Percentiles rank a stretch among this genome's conserved stretches.
Conservation (phyloP, 345 rosid species). For the Noccaea bulbosa region DNA sequence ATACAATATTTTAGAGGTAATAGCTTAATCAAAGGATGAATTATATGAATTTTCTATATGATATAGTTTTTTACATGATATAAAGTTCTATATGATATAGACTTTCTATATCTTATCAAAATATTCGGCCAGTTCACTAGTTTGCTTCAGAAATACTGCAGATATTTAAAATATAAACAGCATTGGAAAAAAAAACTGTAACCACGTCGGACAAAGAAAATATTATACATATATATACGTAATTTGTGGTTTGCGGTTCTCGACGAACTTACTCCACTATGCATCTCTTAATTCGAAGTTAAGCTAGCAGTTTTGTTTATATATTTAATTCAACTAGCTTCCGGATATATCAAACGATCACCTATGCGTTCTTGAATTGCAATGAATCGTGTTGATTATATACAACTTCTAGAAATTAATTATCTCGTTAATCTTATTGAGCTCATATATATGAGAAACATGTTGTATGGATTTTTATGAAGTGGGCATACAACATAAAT, state of each 20-base stretch:
- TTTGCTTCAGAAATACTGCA: not conserved
- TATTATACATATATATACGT: not conserved
- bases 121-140: not conserved
- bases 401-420: not conserved
- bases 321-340: not conserved
- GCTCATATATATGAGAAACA: not conserved
- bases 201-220: not conserved
- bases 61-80: too few relatives aligned
- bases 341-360: not conserved
- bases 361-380: slow-evolving; percentile 1
- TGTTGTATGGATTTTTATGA: not conserved
- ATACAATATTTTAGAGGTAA: too few relatives aligned
- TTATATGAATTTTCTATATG: too few relatives aligned
- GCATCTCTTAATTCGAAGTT: slow-evolving; percentile 15
- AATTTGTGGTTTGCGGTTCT: slow-evolving; percentile 30
- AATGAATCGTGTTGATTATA: not conserved
- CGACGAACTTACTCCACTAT: slow-evolving; percentile 33
- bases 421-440: not conserved
- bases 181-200: not conserved
- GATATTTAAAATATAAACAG: not conserved
- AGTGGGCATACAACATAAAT: slow-evolving; percentile 13
- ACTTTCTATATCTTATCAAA: too few relatives aligned
- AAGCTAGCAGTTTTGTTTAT: slow-evolving; percentile 4
- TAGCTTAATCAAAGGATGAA: too few relatives aligned
- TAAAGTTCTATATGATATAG: too few relatives aligned